A percentile compares a stretch with the other conserved stretches of the same genome.
Conservation (phyloP, 306 rosid genomes). For the Trichosanthes truncata region DNA sequence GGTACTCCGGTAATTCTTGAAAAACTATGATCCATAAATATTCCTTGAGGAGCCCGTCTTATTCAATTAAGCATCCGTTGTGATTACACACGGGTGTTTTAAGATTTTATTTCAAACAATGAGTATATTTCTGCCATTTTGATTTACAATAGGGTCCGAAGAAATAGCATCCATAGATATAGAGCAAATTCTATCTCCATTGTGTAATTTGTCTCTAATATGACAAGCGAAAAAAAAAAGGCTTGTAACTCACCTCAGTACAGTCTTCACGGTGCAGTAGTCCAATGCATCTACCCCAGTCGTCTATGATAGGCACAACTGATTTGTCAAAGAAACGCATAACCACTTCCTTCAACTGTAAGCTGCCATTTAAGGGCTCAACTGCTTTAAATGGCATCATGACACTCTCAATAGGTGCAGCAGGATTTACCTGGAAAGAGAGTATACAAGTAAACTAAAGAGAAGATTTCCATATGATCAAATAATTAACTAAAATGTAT, state of each 20-base stretch:
- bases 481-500: background rate
- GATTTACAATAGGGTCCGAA: background rate
- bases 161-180: background rate
- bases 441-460: constrained; percentile 6
- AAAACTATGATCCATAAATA: background rate
- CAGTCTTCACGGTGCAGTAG: constrained; percentile 70
- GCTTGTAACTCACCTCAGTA: constrained; percentile 31
- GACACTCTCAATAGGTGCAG: constrained; percentile 43
- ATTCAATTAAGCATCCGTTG: background rate
- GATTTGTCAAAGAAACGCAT: constrained; percentile 50
- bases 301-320: constrained; percentile 62
- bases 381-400: constrained; percentile 66
- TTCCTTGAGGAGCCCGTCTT: background rate
- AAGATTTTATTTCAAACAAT: background rate
- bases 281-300: constrained; percentile 75
- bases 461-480: background rate
- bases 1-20: background rate
- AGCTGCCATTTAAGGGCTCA: constrained; percentile 41
- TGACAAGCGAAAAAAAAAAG: background rate
- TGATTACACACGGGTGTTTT: background rate
- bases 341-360: constrained; percentile 36
- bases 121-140: background rate
- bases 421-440: constrained; percentile 42
- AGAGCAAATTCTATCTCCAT: background rate
- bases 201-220: background rate